phyloP scores from a whole-genome alignment of 192 early-diverging fungal genomes.

The Kickxella alabastrina region DNA sequence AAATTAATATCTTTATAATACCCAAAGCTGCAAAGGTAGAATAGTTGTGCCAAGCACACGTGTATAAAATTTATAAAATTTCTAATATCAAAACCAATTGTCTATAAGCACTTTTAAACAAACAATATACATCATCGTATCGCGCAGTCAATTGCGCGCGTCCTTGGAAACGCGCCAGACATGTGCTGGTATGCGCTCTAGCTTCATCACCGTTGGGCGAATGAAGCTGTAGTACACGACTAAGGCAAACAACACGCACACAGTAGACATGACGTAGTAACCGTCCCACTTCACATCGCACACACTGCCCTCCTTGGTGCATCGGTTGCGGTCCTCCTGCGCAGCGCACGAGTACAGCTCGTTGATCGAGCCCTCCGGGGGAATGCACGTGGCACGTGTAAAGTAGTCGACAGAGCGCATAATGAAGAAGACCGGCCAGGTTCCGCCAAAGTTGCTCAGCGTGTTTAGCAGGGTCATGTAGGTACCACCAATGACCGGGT shows the following conservation, averaged over 20 bases:
- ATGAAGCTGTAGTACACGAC: slow-evolving; percentile 58
- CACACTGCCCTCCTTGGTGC: slow-evolving; percentile 59
- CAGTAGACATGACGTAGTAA: slow-evolving; percentile 75
- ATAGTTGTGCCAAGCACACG: no score
- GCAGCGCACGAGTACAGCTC: slow-evolving; percentile 56
- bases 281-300: slow-evolving; percentile 77
- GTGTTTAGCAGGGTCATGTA: slow-evolving; percentile 92
- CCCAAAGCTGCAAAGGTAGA: no score
- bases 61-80: slow-evolving; percentile 4
- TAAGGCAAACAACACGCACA: slow-evolving; percentile 70
- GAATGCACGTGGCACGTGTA: slow-evolving; percentile 71
- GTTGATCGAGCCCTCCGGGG: slow-evolving; percentile 34
- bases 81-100: not conserved
- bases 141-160: slow-evolving; percentile 10
- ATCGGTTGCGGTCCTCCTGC: slow-evolving; percentile 61
- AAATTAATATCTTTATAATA: no score
- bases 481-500: slow-evolving; percentile 90
- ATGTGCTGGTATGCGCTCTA: slow-evolving; percentile 53
- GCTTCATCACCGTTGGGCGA: slow-evolving; percentile 55
- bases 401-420: slow-evolving; percentile 87
- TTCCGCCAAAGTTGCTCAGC: slow-evolving; percentile 94
- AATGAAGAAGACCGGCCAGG: slow-evolving; percentile 93
- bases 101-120: slow-evolving; percentile 1
- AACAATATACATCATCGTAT: no score
- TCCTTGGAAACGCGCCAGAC: slow-evolving; percentile 52